Evolutionary conservation across 2,329 filamentous ascomycete genomes (phyloP).

Genomic region (Colletotrichum scovillei): DNA sequence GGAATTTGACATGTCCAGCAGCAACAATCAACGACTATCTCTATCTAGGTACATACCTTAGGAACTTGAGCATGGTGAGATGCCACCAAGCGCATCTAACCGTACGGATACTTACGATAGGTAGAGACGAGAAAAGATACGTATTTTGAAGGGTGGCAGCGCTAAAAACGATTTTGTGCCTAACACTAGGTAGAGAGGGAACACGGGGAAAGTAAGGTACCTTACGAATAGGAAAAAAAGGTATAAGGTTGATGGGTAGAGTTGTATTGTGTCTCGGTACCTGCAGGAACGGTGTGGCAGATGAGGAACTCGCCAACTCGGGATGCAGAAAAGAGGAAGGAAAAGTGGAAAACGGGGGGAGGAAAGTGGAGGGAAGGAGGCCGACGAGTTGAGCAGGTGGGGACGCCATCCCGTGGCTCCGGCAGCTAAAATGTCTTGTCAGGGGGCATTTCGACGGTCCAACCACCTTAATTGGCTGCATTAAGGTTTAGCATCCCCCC

Average conservation of each 20-base stretch:
- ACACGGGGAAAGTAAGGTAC: too few relatives aligned
- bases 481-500: constrained; percentile 29
- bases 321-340: neutral
- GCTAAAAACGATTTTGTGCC: neutral
- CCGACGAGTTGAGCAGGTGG: neutral
- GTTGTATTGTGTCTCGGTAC: constrained; percentile 16
- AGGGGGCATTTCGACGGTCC: constrained; percentile 5
- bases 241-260: constrained; percentile 20
- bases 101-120: too few relatives aligned
- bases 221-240: too few relatives aligned
- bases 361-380: neutral
- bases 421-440: constrained; percentile 31
- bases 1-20: neutral
- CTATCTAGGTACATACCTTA: neutral
- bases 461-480: constrained; percentile 28
- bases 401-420: constrained; percentile 22
- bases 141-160: neutral
- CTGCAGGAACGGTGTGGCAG: constrained; percentile 22
- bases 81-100: neutral
- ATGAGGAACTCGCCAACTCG: neutral
- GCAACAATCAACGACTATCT: neutral
- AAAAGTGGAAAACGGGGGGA: neutral
- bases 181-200: neutral
- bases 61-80: neutral
- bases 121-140: neutral